These are phyloP conservation scores for Cadophora sp. DNA, from an alignment of 2,329 filamentous ascomycete species.

Conservation along the genomic window DNA sequence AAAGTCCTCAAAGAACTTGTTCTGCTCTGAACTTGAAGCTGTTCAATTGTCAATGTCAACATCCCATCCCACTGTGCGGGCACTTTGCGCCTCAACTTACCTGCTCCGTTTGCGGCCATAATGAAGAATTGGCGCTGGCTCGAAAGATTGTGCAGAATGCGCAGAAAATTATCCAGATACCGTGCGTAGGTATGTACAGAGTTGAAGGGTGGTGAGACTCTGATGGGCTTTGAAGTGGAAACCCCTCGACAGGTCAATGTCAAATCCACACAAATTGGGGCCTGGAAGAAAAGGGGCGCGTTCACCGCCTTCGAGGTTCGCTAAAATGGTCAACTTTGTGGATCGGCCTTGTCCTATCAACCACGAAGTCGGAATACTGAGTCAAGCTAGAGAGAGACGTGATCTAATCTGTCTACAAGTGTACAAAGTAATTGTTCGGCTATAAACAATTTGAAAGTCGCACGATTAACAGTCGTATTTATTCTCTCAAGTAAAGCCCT, in stretches of 20 bases:
- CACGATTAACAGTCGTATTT: not conserved
- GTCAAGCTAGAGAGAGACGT: not conserved
- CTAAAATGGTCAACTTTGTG: not conserved
- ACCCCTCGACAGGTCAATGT: not conserved
- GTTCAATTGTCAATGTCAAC: slow-evolving; percentile 7
- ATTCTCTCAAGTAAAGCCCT: not conserved
- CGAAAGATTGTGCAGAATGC: slow-evolving; percentile 10
- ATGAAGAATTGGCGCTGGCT: slow-evolving; percentile 8
- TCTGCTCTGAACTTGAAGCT: slow-evolving; percentile 16
- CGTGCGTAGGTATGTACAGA: not conserved
- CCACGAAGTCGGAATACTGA: not conserved
- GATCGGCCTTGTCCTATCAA: not conserved
- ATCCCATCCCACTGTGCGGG: slow-evolving; percentile 5
- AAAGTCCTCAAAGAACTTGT: slow-evolving; percentile 60
- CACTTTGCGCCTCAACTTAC: slow-evolving; percentile 17
- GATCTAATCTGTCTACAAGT: not conserved
- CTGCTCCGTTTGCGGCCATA: slow-evolving; percentile 25
- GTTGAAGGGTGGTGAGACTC: not conserved
- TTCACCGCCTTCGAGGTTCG: slow-evolving; percentile 11
- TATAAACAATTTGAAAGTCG: not conserved
- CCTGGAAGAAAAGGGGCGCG: not conserved
- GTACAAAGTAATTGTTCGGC: not conserved
- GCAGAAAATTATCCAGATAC: slow-evolving; percentile 8
- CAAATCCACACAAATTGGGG: not conserved
- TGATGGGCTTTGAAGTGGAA: not conserved